A percentile compares a stretch with the other conserved stretches of the same genome.
These are phyloP conservation scores for Trametes versicolor DNA, from an alignment of 1,284 basidiomycete genomes.

Conservation along the genomic window DNA sequence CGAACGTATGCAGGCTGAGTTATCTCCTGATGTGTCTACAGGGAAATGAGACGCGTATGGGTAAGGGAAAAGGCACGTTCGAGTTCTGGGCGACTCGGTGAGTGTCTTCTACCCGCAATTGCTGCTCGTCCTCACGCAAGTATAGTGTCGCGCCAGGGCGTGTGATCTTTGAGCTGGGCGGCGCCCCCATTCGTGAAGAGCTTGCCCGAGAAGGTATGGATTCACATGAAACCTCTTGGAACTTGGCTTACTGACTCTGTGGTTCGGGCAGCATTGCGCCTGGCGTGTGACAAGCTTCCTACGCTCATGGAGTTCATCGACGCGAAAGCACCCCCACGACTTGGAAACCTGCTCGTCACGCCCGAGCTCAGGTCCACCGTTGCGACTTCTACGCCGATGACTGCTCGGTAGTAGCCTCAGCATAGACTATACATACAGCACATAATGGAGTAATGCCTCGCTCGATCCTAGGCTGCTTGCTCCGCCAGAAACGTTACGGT, in stretches of 20 bases:
- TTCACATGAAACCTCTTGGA: background rate
- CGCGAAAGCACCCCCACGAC: conserved; percentile 74
- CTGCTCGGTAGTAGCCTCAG: conserved; percentile 1
- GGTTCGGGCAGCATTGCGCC: conserved; percentile 74
- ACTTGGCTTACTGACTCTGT: background rate
- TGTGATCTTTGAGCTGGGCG: conserved; percentile 96
- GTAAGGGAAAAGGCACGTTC: conserved; percentile 98
- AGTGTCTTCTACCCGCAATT: conserved; percentile 38
- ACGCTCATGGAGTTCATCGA: conserved; percentile 91
- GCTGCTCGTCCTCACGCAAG: background rate
- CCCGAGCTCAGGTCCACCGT: conserved; percentile 42
- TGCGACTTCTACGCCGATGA: conserved; percentile 13
- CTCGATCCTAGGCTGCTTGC: background rate
- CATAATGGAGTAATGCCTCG: conserved; percentile 5
- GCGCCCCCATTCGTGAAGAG: conserved; percentile 90
- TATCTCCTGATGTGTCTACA: conserved; percentile 41
- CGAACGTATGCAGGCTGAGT: background rate
- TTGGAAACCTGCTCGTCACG: conserved; percentile 76
- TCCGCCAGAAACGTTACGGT: no score
- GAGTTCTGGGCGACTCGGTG: conserved; percentile 97
- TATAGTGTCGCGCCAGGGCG: conserved; percentile 88
- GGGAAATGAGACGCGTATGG: conserved; percentile 99
- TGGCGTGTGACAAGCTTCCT: conserved; percentile 92
- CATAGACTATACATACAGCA: conserved; percentile 9
- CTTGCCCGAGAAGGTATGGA: conserved; percentile 89